Conservation (phyloP, 1,139 yeast species). For the Hanseniaspora sp. region DNA sequence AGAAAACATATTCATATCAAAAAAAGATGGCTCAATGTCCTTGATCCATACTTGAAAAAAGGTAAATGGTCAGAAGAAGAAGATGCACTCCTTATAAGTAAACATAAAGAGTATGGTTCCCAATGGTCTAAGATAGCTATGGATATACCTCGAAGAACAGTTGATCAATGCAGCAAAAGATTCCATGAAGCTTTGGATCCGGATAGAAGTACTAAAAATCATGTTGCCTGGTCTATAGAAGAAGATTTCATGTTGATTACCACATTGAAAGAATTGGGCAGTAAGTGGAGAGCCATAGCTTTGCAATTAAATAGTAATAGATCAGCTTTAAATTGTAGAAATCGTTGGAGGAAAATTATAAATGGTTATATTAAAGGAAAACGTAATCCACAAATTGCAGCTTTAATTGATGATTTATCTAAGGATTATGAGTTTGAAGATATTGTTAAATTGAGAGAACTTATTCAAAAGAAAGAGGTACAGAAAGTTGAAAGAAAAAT, state of each 20-base stretch:
- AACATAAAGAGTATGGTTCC: conserved; percentile 60
- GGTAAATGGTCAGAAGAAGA: conserved; percentile 89
- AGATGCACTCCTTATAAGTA: conserved; percentile 53
- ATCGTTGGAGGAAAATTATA: conserved; percentile 81
- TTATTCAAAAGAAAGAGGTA: neutral
- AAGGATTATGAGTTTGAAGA: conserved; percentile 27
- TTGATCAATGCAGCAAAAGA: conserved; percentile 89
- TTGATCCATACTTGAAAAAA: conserved; percentile 69
- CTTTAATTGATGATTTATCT: neutral
- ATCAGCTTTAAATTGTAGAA: conserved; percentile 82
- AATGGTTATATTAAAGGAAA: conserved; percentile 40
- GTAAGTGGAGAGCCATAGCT: conserved; percentile 82
- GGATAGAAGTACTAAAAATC: conserved; percentile 51
- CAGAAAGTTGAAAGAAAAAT: neutral
- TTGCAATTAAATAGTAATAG: conserved; percentile 53
- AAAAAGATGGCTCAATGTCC: conserved; percentile 66
- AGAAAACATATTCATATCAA: conserved; percentile 61
- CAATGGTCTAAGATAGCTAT: conserved; percentile 77
- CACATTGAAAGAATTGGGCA: conserved; percentile 63
- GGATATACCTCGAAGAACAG: conserved; percentile 74
- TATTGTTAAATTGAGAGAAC: conserved; percentile 17
- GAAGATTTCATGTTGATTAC: conserved; percentile 63
- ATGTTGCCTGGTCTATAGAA: conserved; percentile 67
- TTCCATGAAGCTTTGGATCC: conserved; percentile 86
- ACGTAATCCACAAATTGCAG: conserved; percentile 38